Percentiles rank a stretch among this genome's conserved stretches.
These are phyloP conservation scores for Neurospora intermedia DNA, from an alignment of 495 filamentous ascomycete species.

Conservation along the genomic window DNA sequence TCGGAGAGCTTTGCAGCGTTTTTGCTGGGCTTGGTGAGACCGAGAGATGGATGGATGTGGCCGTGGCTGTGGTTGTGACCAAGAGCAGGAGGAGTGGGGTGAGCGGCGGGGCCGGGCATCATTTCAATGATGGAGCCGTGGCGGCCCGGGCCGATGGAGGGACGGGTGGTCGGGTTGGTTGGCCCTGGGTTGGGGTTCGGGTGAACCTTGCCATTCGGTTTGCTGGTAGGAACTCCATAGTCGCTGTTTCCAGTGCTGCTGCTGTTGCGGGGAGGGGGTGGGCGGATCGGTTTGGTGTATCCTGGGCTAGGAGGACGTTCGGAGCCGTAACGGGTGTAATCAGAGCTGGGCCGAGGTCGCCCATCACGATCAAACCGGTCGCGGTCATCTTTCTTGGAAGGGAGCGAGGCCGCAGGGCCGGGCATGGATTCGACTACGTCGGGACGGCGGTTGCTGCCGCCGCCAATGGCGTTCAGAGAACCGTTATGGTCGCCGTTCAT, in stretches of 20 bases:
- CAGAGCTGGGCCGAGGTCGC: not conserved
- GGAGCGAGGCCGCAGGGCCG: not conserved
- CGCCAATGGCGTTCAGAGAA: not conserved
- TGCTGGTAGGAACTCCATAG: not conserved
- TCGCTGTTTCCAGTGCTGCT: not conserved
- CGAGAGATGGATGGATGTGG: not conserved
- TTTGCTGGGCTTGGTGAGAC: conserved; percentile 1
- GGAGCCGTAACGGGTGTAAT: not conserved
- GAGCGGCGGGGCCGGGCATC: conserved; percentile 5
- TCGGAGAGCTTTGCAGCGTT: not conserved
- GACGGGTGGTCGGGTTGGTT: conserved; percentile 10
- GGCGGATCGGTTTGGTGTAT: not conserved
- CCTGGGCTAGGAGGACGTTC: not conserved
- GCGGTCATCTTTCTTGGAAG: not conserved
- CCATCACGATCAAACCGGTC: not conserved
- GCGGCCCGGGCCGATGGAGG: conserved; percentile 3
- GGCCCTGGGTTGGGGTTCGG: conserved; percentile 3
- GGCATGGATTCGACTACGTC: not conserved
- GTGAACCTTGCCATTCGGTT: not conserved
- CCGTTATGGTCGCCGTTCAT: not conserved
- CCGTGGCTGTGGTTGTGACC: not conserved
- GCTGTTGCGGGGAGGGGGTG: not conserved
- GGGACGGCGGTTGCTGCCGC: not conserved
- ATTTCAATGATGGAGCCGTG: conserved; percentile 3
- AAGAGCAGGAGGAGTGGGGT: not conserved